Base-by-base conservation (phyloP, 2,329 filamentous ascomycete genomes). In the Colletotrichum kahawae region DNA sequence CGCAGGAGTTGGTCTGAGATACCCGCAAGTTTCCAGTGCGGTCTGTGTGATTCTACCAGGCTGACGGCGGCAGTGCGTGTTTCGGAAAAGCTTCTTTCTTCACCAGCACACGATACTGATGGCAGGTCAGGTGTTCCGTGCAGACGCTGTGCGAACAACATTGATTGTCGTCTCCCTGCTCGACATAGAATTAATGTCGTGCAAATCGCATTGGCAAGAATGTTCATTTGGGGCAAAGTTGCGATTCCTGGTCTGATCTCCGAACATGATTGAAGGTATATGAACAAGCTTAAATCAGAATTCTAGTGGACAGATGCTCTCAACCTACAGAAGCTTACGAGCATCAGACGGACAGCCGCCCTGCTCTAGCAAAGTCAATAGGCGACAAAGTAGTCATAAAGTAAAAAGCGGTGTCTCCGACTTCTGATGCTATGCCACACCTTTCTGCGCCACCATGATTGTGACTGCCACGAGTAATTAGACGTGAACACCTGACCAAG, bases 101-200 rank as follows among this genome's bases (percentile, higher is more conserved):
- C 43, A 21, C n/a, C n/a, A 5, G 12, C 10, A 48, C 43, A 48
- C 43, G 43, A 48, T 48, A 1, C 43, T 48, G n/a, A 7, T 48
- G 43, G n/a, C n/a, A 0, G 43, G n/a, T 21, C 0, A 48, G n/a
- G 0, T 21, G n/a, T 48, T 21, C 0, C 5, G 43, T 48, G n/a
- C 43, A 13, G 43, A 21, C n/a, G 43, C 43, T 48, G 10, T 48
- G 1, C 0, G 43, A 48, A 48, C 43, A 48, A 21, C n/a, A 12
- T 21, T n/a, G 43, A 60, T 31, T 21, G 31, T n/a, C 29, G 27
- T 12, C 10, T 60, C 12, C 31, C 31, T 21, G 29, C n/a, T 21
- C 43, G n/a, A 21, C 18, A 21, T 48, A n/a, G 10, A n/a, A 48
- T 48, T 21, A 9, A 48, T 21, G 12, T 60, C 57, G 0, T 60